Base-by-base conservation (phyloP, 2,329 filamentous ascomycete species). In the Sporothrix brunneoviolacea region DNA sequence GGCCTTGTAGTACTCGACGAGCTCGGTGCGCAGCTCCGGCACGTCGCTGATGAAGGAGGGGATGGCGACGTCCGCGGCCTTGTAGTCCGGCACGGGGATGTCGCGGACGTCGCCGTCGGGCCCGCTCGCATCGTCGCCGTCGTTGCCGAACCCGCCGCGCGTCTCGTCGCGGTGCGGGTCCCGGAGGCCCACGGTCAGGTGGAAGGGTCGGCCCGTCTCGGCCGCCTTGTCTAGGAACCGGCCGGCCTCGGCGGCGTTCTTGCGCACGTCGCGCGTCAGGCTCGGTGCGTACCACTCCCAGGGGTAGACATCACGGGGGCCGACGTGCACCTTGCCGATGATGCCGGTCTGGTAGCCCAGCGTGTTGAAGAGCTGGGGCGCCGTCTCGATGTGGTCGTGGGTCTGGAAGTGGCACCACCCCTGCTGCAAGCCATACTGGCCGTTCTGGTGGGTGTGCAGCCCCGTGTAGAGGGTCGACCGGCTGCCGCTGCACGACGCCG, bases 251-350 rank as follows among this genome's bases (percentile, higher is more conserved):
- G 68, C 67, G 0, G 72, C 69, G 8, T 67, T 62, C 57, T 61
- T 62, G 12, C 62, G 62, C 5, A 75, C 71, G 52, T 77, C 67
- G 10, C 73, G 64, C 4, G 61, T 73, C 4, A 62, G 61, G 50
- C 70, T 74, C 51, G 70, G 67, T 22, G 64, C 60, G n/a, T 59
- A 48, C 12, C 64, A 55, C 37, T 70, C 58, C 71, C 72, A 76
- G 0, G 69, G 68, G 50, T 74, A 75, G 0, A 62, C 61, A 1
- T 44, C 42, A 0, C 46, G 38, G 0, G 71, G 72, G 1, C 70
- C 70, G 10, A 76, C 73, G 41, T 76, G 74, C 0, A 76, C 61
- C 55, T 76, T 76, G 3, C 71, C 71, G 3, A 75, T 58, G 19
- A 77, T 70, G 0, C 70, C 72, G 0, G 72, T 76, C 38, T 61